Conservation (phyloP, 441 rosid species). For the Bruguiera hainesii region DNA sequence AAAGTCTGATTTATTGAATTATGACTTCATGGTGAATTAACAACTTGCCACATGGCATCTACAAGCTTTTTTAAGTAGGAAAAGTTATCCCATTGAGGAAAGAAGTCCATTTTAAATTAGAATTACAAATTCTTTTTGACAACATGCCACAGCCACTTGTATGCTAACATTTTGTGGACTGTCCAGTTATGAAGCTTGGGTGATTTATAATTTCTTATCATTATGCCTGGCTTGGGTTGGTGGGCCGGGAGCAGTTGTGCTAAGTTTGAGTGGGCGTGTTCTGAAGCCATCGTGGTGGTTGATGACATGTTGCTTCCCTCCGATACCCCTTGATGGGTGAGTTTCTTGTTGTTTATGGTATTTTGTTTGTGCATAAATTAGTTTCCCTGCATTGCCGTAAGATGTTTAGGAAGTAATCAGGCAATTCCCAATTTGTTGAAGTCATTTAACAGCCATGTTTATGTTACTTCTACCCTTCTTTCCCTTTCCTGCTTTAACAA, state of each 20-base stretch:
- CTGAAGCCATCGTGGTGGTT: neutral
- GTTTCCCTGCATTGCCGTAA: neutral
- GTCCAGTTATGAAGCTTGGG: slow-evolving; percentile 3
- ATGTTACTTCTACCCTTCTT: too few species aligned
- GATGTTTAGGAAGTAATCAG: neutral
- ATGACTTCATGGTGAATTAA: too few species aligned
- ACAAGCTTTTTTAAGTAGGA: too few species aligned
- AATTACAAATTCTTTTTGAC: too few species aligned
- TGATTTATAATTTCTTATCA: neutral
- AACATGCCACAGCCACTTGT: neutral
- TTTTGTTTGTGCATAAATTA: neutral
- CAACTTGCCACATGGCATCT: too few species aligned
- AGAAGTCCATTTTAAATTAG: too few species aligned
- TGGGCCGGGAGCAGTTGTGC: slow-evolving; percentile 3
- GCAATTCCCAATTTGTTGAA: neutral
- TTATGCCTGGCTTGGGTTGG: slow-evolving; percentile 1
- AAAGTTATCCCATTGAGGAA: too few species aligned
- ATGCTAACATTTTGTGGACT: neutral
- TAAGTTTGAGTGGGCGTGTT: neutral
- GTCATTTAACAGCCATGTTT: neutral
- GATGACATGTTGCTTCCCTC: slow-evolving; percentile 3
- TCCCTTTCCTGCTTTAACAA: too few species aligned
- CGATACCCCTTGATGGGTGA: neutral
- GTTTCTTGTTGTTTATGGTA: neutral
- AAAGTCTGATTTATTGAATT: too few species aligned